These are phyloP conservation scores for Olyra latifolia DNA, from an alignment of 176 grass and related monocot species.

Conservation along the genomic window DNA sequence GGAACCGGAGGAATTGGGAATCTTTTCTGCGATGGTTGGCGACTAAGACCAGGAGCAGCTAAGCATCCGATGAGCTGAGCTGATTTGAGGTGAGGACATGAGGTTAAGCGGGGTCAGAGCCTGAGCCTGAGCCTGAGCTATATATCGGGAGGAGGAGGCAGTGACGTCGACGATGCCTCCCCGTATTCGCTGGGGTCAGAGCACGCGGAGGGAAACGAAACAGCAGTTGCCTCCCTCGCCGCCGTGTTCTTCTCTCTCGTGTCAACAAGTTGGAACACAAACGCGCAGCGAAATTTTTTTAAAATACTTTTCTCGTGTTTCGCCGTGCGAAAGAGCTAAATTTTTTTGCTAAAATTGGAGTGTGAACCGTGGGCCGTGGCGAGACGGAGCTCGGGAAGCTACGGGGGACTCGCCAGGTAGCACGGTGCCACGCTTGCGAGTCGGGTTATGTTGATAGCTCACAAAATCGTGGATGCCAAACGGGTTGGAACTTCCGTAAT, in stretches of 20 bases:
- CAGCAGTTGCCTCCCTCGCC: neutral
- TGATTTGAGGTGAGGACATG: neutral
- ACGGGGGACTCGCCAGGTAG: neutral
- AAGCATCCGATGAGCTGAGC: neutral
- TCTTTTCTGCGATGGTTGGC: conserved; percentile 12
- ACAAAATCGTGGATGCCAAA: no score
- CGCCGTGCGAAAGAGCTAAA: neutral
- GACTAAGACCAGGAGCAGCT: neutral
- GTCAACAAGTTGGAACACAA: conserved; percentile 1
- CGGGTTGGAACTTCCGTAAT: no score
- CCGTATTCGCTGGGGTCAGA: conserved; percentile 1
- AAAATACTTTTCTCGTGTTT: neutral
- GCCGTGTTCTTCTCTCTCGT: conserved; percentile 15
- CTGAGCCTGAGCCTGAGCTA: neutral
- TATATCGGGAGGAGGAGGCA: neutral
- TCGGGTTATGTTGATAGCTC: neutral
- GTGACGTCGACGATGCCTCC: no score
- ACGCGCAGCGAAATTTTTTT: neutral
- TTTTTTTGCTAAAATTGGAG: neutral
- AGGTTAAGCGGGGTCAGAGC: neutral
- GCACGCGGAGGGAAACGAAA: conserved; percentile 24
- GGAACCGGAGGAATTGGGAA: conserved; percentile 12
- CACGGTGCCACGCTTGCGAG: neutral
- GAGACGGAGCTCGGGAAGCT: neutral
- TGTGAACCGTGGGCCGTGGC: neutral